Conservation (phyloP, 2,329 filamentous ascomycete genomes). For the Fusarium falciforme region DNA sequence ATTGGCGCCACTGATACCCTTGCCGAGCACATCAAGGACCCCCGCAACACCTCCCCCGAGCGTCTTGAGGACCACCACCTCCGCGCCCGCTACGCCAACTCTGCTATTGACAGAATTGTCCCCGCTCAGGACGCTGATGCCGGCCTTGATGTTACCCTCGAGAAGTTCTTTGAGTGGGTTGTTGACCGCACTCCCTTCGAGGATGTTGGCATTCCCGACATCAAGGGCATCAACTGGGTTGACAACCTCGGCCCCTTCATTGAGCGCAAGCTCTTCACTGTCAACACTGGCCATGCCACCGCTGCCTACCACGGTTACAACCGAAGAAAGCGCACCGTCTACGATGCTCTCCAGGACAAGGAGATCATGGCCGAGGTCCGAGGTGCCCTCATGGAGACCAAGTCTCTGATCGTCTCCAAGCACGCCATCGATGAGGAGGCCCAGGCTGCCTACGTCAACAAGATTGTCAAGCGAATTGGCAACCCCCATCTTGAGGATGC, state of each 20-base stretch:
- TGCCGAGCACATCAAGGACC: constrained; percentile 80
- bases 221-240: constrained; percentile 93
- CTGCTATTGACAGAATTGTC: constrained; percentile 97
- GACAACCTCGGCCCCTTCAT: constrained; percentile 93
- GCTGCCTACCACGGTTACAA: constrained; percentile 96
- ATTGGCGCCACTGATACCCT: constrained; percentile 94
- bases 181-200: constrained; percentile 90
- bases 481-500: constrained; percentile 94
- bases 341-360: constrained; percentile 86
- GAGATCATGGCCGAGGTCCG: constrained; percentile 84
- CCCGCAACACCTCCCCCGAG: constrained; percentile 75
- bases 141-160: constrained; percentile 91
- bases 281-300: constrained; percentile 98
- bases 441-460: constrained; percentile 88
- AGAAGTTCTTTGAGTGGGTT: constrained; percentile 99
- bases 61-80: constrained; percentile 75
- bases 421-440: constrained; percentile 80
- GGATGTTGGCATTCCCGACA: constrained; percentile 71
- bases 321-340: constrained; percentile 86
- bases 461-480: constrained; percentile 91
- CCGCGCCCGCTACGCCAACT: constrained; percentile 94
- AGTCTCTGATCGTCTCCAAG: constrained; percentile 86
- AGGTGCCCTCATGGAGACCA: constrained; percentile 85
- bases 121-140: constrained; percentile 85
- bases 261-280: constrained; percentile 98